These are phyloP conservation scores for Vicia sativa DNA, from an alignment of 306 rosid genomes.

Conservation along the genomic window DNA sequence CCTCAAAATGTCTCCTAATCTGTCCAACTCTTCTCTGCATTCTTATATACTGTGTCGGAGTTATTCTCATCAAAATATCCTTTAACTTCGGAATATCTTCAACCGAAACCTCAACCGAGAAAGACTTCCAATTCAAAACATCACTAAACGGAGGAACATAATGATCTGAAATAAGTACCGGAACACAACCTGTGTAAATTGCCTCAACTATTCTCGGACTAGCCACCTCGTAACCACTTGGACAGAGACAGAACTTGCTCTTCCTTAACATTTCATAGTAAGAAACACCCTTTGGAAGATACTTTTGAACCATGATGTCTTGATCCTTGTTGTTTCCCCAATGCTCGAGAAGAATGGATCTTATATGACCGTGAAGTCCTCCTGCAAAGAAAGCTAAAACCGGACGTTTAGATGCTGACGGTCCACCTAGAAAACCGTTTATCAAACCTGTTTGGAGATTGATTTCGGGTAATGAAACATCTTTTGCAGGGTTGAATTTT, in stretches of 20 bases:
- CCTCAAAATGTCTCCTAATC: slow-evolving; percentile 77
- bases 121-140: slow-evolving; percentile 76
- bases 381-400: slow-evolving; percentile 82
- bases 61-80: slow-evolving; percentile 54
- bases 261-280: slow-evolving; percentile 74
- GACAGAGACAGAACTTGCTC: slow-evolving; percentile 85
- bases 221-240: slow-evolving; percentile 92
- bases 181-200: slow-evolving; percentile 86
- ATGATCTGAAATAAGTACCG: slow-evolving; percentile 80
- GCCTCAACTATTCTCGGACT: slow-evolving; percentile 93
- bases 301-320: slow-evolving; percentile 62
- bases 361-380: slow-evolving; percentile 80
- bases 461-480: slow-evolving; percentile 84
- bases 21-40: slow-evolving; percentile 74
- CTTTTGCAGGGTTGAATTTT: slow-evolving; percentile 75
- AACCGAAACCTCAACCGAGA: slow-evolving; percentile 68
- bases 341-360: slow-evolving; percentile 64
- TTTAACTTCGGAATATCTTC: slow-evolving; percentile 76
- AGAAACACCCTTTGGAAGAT: slow-evolving; percentile 72
- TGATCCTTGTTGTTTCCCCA: slow-evolving; percentile 84
- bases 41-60: slow-evolving; percentile 59
- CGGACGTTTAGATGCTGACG: slow-evolving; percentile 65
- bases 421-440: slow-evolving; percentile 63
- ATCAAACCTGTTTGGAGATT: slow-evolving; percentile 67
- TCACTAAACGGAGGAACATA: slow-evolving; percentile 85